A percentile compares a stretch with the other conserved stretches of the same genome.
Conservation (phyloP, 352 stramenopile species). For the Globisporangium apiculatum region DNA sequence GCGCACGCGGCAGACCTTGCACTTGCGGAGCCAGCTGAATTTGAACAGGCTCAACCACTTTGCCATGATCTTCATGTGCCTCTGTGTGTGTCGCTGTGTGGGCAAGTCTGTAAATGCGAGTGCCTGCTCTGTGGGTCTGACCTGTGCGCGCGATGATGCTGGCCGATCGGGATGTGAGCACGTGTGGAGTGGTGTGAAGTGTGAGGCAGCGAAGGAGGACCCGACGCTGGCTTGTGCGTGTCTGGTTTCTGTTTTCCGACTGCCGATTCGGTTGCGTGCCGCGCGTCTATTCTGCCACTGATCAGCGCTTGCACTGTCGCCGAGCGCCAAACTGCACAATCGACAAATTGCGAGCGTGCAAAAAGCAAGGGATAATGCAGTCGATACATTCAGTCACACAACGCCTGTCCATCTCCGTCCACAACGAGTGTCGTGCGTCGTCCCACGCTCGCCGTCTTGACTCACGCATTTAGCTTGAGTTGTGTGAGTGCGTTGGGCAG, state of each 20-base stretch:
- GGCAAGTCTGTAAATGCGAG: background rate
- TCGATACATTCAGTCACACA: background rate
- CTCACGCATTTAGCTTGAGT: too few species aligned
- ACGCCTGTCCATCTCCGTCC: too few species aligned
- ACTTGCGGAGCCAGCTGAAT: slow-evolving; percentile 61
- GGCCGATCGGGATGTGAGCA: too few species aligned
- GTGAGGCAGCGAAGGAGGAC: background rate
- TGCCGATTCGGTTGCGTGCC: background rate
- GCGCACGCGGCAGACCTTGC: slow-evolving; percentile 51
- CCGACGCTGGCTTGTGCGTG: background rate
- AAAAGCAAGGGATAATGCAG: too few species aligned
- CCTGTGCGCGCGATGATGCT: too few species aligned
- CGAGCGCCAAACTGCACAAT: too few species aligned
- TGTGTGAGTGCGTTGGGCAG: too few species aligned
- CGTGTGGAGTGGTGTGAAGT: background rate
- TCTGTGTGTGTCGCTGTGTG: background rate
- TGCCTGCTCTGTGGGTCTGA: too few species aligned
- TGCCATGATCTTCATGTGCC: slow-evolving; percentile 46
- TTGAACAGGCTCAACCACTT: slow-evolving; percentile 57
- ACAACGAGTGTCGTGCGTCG: too few species aligned
- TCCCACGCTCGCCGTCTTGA: background rate
- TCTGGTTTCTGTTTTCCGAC: background rate
- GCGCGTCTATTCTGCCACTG: background rate
- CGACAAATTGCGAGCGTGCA: too few species aligned
- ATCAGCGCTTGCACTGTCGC: too few species aligned